Base-by-base conservation (phyloP, 106 monocot genomes). In the Dendrobium nobile region DNA sequence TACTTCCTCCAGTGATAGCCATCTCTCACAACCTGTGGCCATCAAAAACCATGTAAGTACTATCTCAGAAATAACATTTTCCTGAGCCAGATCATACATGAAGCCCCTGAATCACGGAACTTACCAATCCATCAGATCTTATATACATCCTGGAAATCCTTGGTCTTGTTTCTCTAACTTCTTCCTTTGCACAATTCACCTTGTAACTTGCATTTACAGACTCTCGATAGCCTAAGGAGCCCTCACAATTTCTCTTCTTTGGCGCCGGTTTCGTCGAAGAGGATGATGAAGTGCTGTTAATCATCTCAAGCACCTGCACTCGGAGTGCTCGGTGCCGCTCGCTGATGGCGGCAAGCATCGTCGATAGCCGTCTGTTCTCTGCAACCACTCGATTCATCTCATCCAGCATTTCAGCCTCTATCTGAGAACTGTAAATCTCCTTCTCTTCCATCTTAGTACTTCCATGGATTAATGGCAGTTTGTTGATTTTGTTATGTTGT, bases 1-100 rank as follows among this genome's bases (percentile, higher is more conserved):
- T 95, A 92, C 68, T 92, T 90, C 77, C 90, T 87, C 92, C 92
- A 92, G 16, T 92, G 90, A 28, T 92, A 89, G 28, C 91, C 95
- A 81, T 92, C 92, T 47, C 78, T 89, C 18, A 95, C 88, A 24
- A 91, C 79, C 91, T 91, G 74, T 13, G 7, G 40, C 11, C 72
- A 72, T 28, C 22, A 27, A 37, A 37, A 37, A 37, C 37, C 37
- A 37, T 37, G 37, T 37, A 37, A 37, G 37, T 37, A 37, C 37
- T 37, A 37, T 37, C 3, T 3, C 37, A 37, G 37, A 37, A 37
- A 37, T 37, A 37, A 37, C 37, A 37, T 37, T 37, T 37, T 37
- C 37, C 37, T 37, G 37, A 37, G 37, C 37, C 37, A 37, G 37
- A 37, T 3, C 37, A 37, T 37, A 37, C 2, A 37, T 37, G 37